phyloP scores from a whole-genome alignment of 2,329 filamentous ascomycete species.

The Nemania abortiva region DNA sequence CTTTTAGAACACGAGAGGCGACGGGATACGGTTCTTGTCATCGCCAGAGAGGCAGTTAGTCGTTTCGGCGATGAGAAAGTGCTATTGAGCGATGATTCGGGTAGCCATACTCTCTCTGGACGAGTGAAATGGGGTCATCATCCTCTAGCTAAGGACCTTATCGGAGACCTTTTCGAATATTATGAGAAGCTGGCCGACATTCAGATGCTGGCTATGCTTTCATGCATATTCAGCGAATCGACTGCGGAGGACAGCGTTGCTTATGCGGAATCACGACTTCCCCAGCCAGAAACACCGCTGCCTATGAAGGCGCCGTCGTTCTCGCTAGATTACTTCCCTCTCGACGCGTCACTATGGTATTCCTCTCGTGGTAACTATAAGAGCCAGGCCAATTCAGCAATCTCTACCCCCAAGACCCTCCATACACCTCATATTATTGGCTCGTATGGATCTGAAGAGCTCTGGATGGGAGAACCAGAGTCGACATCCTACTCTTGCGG shows the following conservation, averaged over 20 bases:
- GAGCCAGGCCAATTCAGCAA: conserved; percentile 66
- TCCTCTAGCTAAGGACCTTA: conserved; percentile 71
- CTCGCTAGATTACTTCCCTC: conserved; percentile 75
- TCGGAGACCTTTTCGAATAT: conserved; percentile 71
- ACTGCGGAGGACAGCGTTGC: conserved; percentile 67
- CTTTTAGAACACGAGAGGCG: conserved; percentile 67
- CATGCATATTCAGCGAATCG: conserved; percentile 75
- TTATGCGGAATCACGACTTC: conserved; percentile 67
- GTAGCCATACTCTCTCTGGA: conserved; percentile 60
- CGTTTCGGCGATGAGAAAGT: conserved; percentile 50
- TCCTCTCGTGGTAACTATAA: conserved; percentile 58
- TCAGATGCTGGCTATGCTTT: conserved; percentile 79
- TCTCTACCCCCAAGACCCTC: conserved; percentile 68
- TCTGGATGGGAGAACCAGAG: conserved; percentile 65
- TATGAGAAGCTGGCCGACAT: conserved; percentile 73
- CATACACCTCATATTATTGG: conserved; percentile 68
- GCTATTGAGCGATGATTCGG: conserved; percentile 28
- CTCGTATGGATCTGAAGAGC: conserved; percentile 69
- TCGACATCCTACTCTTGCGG: conserved; percentile 72
- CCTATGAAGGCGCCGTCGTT: conserved; percentile 75
- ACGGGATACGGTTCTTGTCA: conserved; percentile 73
- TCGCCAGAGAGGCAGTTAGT: conserved; percentile 72
- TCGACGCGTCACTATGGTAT: conserved; percentile 65
- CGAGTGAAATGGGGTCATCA: conserved; percentile 77
- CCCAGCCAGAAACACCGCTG: conserved; percentile 71